A percentile compares a stretch with the other conserved stretches of the same genome.
These are phyloP conservation scores for Podospora sp. DNA, from an alignment of 495 filamentous ascomycete genomes.

Conservation along the genomic window DNA sequence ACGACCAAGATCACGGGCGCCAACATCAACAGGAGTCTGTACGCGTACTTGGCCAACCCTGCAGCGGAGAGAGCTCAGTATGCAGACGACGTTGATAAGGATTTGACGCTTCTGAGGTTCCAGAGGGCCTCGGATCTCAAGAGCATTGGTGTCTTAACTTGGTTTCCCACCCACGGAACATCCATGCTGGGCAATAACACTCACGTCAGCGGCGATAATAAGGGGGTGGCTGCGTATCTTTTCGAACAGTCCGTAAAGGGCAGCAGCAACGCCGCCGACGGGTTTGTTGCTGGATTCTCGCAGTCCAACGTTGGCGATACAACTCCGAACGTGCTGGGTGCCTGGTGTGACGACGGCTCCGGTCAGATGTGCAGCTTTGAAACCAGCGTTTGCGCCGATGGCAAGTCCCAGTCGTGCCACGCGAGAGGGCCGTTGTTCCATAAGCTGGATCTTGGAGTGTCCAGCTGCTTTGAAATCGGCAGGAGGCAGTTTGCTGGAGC, in stretches of 20 bases:
- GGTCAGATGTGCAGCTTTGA: constrained; percentile 69
- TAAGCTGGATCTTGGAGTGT: constrained; percentile 66
- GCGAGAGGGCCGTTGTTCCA: constrained; percentile 79
- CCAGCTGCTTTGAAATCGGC: constrained; percentile 75
- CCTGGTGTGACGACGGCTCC: constrained; percentile 79
- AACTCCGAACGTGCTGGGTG: constrained; percentile 83
- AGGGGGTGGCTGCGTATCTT: constrained; percentile 86
- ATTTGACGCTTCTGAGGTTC: constrained; percentile 81
- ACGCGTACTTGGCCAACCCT: constrained; percentile 89
- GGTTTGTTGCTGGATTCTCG: constrained; percentile 92
- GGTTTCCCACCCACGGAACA: constrained; percentile 94
- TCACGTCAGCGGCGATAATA: constrained; percentile 90
- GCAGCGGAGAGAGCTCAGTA: constrained; percentile 75
- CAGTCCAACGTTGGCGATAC: constrained; percentile 95
- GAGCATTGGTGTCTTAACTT: constrained; percentile 79
- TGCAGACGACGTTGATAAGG: constrained; percentile 69
- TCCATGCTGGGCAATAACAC: constrained; percentile 93
- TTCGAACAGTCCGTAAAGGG: constrained; percentile 72
- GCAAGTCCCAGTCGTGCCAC: constrained; percentile 76
- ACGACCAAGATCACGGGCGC: constrained; percentile 75
- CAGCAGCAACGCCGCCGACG: constrained; percentile 57
- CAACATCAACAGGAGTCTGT: constrained; percentile 89
- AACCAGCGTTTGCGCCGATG: constrained; percentile 75
- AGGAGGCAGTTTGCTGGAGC: constrained; percentile 66
- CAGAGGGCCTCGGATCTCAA: constrained; percentile 70